phyloP scores from a whole-genome alignment of 2,329 filamentous ascomycete genomes.

The Pseudogymnoascus sp. region DNA sequence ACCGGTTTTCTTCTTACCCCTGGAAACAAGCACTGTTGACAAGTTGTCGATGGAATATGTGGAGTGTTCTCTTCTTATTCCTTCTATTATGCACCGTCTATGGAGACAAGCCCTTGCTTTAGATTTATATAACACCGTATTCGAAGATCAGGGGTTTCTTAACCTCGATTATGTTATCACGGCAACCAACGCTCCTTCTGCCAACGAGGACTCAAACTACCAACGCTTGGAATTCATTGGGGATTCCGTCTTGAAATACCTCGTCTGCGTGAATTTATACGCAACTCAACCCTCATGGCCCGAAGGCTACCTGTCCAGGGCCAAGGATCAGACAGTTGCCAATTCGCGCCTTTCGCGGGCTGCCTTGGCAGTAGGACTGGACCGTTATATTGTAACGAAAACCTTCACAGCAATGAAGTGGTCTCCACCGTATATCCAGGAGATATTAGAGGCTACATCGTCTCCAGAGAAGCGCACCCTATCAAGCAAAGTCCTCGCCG shows the following conservation, averaged over 20 bases:
- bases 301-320: slow-evolving; percentile 65
- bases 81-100: slow-evolving; percentile 64
- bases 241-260: slow-evolving; percentile 74
- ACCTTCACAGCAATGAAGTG: slow-evolving; percentile 65
- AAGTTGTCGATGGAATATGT: slow-evolving; percentile 27
- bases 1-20: background rate
- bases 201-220: slow-evolving; percentile 59
- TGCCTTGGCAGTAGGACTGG: slow-evolving; percentile 55
- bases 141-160: slow-evolving; percentile 46
- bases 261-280: slow-evolving; percentile 57
- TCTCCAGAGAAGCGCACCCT: slow-evolving; percentile 34
- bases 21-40: background rate
- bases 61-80: slow-evolving; percentile 56
- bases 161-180: slow-evolving; percentile 52
- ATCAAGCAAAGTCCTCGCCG: slow-evolving; percentile 75
- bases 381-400: slow-evolving; percentile 64
- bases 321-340: slow-evolving; percentile 63
- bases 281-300: slow-evolving; percentile 57
- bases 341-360: slow-evolving; percentile 67
- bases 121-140: slow-evolving; percentile 47
- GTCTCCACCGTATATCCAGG: slow-evolving; percentile 54
- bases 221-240: slow-evolving; percentile 83
- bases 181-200: slow-evolving; percentile 62
- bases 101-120: slow-evolving; percentile 58
- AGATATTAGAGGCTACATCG: slow-evolving; percentile 28